Base-by-base conservation (phyloP, 2,329 filamentous ascomycete species). In the Aspergillus hortae region DNA sequence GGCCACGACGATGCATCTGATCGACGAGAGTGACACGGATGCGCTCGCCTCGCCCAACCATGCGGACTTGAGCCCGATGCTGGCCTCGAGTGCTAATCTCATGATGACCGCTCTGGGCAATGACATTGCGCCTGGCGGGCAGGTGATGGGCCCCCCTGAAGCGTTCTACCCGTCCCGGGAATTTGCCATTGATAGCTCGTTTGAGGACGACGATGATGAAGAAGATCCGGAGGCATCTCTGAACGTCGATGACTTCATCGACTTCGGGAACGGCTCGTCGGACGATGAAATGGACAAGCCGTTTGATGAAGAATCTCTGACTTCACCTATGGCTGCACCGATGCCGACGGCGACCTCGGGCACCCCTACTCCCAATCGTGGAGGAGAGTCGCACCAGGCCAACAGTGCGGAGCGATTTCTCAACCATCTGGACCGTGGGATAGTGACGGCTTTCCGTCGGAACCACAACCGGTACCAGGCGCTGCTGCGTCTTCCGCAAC, bases 381-480 rank as follows among this genome's bases (percentile, higher is more conserved):
- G 57, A 35, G 61, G 57, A 2, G 69, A 70, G n/a, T 51, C 60
- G 19, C 63, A 64, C 41, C 61, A 60, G 40, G 58, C 58, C 32
- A 69, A 53, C 53, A 69, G 62, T 45, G 70, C 72, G 3, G 74
- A 83, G 55, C 77, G 79, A 23, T 78, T 87, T 49, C 73, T 88
- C n/a, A 79, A 80, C 49, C 85, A 87, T 59, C 83, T 91, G 36
- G 84, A 87, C 62, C 82, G 84, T 58, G 82, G 85, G 51, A 83
- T 87, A 12, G 88, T 94, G 33, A 88, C 88, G 35, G 87, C 89
- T 1, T 95, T 94, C 77, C 88, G 88, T 51, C 77, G 75, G 40
- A 81, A 81, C 56, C 77, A 80, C 61, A 74, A 73, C 64, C 68
- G 74, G 56, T 74, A 81, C 64, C 70, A 79, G 61, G 66, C 77